A percentile compares a stretch with the other conserved stretches of the same genome.
These are phyloP conservation scores for Talaromyces sp. DNA, from an alignment of 2,329 filamentous ascomycete genomes.

Conservation along the genomic window DNA sequence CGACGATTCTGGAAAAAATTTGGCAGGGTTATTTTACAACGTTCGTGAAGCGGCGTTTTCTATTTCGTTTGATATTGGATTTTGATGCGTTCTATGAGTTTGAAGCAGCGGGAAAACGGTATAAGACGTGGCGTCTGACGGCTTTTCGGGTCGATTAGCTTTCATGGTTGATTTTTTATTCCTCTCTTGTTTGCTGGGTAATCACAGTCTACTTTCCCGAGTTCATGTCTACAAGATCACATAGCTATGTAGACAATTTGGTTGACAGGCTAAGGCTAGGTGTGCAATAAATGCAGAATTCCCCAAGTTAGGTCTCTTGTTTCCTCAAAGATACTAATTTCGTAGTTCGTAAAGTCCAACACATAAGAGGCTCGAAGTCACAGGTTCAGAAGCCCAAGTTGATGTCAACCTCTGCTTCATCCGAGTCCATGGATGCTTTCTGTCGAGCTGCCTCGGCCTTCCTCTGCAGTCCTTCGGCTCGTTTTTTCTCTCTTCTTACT, in stretches of 20 bases:
- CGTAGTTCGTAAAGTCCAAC: background rate
- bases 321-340: background rate
- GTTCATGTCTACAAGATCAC: background rate
- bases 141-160: background rate
- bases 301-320: background rate
- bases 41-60: background rate
- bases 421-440: conserved; percentile 8
- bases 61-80: background rate
- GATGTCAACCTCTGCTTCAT: conserved; percentile 14
- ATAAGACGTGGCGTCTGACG: background rate
- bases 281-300: background rate
- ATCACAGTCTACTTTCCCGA: background rate
- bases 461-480: conserved; percentile 36
- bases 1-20: background rate
- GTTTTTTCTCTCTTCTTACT: conserved; percentile 35
- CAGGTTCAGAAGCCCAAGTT: background rate
- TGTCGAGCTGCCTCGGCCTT: conserved; percentile 21
- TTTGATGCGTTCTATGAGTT: background rate
- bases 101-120: background rate
- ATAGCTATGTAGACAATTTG: background rate
- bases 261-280: background rate
- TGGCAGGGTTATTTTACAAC: background rate
- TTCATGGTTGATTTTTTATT: background rate
- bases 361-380: too few species aligned
- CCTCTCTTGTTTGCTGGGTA: background rate